Base-by-base conservation (phyloP, 2,329 filamentous ascomycete genomes). In the Trichoderma sp. region DNA sequence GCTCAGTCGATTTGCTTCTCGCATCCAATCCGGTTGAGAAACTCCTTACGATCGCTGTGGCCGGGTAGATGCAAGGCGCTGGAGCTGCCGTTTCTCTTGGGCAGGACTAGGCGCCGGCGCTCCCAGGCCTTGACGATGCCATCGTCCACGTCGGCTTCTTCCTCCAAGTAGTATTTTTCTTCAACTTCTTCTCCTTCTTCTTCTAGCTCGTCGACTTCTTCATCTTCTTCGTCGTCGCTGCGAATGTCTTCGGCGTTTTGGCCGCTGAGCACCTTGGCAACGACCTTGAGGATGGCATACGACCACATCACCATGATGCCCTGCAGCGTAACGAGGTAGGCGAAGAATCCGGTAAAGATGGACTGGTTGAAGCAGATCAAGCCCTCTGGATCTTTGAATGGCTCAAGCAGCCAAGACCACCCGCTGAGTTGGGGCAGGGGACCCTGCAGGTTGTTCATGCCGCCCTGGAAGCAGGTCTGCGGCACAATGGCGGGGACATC, bases 281-380 rank as follows among this genome's bases (percentile, higher is more conserved):
- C 93, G 1, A 98, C 92, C 70, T 89, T 88, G 55, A 94, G 80
- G 74, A 98, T 97, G 89, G 97, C 92, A 71, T 84, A 86, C 76
- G 98, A 97, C 96, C 96, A 99, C 71, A 92, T 85, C 37, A 97
- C 83, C 47, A 92, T 94, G 68, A 99, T 87, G 24, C 86, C 83
- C 80, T 98, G 94, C 27, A 99, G 84, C 40, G 89, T 86, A 16
- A 96, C 83, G 2, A 99, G 88, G 49, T 93, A 86, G 14, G 85
- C 83, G 24, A 98, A 82, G 81, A 98, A 98, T 13, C 85, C 84
- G 85, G 87, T 91, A 75, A 91, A 89, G 75, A 97, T 88, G 19
- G 84, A 85, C n/a, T 88, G 80, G 74, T 92, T 93, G 85, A 91
- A 97, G 84, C 94, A 97, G 60, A 98, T 87, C 0, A 88, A 83